A percentile compares a stretch with the other conserved stretches of the same genome.
These are phyloP conservation scores for Sicyos edulis DNA, from an alignment of 306 rosid species.

Conservation along the genomic window DNA sequence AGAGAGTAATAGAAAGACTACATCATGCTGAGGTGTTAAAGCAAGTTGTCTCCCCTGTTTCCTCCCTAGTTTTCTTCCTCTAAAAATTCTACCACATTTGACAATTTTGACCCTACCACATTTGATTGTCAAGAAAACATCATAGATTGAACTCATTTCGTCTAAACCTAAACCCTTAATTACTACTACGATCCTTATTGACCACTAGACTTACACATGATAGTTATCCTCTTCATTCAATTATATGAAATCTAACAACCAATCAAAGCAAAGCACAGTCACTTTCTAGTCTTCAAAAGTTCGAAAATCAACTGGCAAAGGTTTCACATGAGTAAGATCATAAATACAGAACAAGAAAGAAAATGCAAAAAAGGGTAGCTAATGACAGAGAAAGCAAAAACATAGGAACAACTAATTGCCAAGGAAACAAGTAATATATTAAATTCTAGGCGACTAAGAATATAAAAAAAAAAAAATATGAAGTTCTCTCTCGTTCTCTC, in stretches of 20 bases:
- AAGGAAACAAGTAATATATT: conserved; percentile 5
- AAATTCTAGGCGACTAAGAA: no score
- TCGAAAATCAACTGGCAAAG: neutral
- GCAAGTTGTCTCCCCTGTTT: neutral
- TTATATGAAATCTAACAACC: neutral
- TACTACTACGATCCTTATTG: no score
- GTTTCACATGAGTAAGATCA: neutral
- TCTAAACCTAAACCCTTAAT: no score
- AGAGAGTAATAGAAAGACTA: neutral
- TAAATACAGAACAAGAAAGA: neutral
- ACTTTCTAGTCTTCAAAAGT: neutral
- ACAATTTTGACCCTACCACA: no score
- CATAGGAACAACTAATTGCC: conserved; percentile 13
- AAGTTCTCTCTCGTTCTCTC: no score
- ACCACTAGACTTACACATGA: no score
- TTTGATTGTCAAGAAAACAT: no score
- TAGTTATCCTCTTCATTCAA: neutral
- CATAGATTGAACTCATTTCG: no score
- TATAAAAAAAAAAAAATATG: no score
- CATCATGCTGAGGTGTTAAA: neutral
- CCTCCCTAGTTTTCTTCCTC: neutral
- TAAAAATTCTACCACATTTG: no score
- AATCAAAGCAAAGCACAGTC: neutral
- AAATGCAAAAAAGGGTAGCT: neutral
- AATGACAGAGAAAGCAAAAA: neutral